A percentile compares a stretch with the other conserved stretches of the same genome.
Evolutionary conservation across 2,329 filamentous ascomycete species (phyloP).

Genomic region (Fusarium stilboides): DNA sequence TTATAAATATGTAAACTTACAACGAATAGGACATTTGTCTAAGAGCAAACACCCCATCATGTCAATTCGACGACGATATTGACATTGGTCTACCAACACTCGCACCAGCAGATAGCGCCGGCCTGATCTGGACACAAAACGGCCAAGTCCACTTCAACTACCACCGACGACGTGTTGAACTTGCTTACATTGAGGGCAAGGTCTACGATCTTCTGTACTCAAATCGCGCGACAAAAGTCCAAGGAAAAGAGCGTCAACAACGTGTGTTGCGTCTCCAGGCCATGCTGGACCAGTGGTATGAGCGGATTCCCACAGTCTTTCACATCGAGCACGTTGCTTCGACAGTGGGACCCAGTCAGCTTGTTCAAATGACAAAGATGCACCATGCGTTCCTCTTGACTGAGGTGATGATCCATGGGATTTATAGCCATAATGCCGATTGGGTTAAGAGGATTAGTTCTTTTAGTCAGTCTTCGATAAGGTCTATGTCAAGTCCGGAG

Average conservation of each 20-base stretch:
- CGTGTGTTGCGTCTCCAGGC: conserved; percentile 49
- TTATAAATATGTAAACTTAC: not conserved
- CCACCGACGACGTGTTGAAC: conserved; percentile 58
- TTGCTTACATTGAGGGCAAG: conserved; percentile 59
- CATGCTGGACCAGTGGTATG: conserved; percentile 57
- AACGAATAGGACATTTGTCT: conserved; percentile 53
- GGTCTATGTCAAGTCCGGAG: conserved; percentile 45
- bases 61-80: conserved; percentile 58
- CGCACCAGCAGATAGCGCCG: conserved; percentile 51
- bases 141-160: conserved; percentile 55
- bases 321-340: conserved; percentile 54
- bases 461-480: conserved; percentile 41
- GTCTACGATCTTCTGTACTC: conserved; percentile 59
- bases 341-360: conserved; percentile 49
- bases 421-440: conserved; percentile 57
- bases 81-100: conserved; percentile 57
- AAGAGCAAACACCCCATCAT: conserved; percentile 55
- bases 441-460: conserved; percentile 56
- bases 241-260: conserved; percentile 51
- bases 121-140: conserved; percentile 55
- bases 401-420: conserved; percentile 57
- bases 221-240: conserved; percentile 48
- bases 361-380: conserved; percentile 56
- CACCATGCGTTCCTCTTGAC: conserved; percentile 57
- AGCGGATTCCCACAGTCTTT: conserved; percentile 53